phyloP scores from a whole-genome alignment of 257 asterid genomes.

The Solanum paucissectum region DNA sequence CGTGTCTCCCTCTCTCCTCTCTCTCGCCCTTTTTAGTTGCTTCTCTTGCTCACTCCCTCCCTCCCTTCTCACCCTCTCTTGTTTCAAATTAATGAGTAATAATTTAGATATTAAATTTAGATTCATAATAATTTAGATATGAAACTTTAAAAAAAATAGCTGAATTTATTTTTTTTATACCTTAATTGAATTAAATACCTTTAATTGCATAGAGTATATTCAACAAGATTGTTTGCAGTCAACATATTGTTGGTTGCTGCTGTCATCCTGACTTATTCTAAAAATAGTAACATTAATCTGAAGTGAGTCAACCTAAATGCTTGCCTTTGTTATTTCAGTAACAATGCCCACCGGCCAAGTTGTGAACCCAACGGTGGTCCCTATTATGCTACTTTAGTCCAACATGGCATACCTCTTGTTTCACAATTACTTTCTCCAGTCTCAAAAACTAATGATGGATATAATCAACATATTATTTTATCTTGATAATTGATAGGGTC shows the following conservation, averaged over 20 bases:
- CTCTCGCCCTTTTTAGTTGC: background rate
- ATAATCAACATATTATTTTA: too few relatives aligned
- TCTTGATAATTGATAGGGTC: too few relatives aligned
- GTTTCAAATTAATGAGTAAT: background rate
- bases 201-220: background rate
- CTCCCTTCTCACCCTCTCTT: background rate
- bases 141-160: fast-evolving
- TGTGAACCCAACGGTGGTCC: background rate
- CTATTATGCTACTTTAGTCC: background rate
- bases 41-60: background rate
- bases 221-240: background rate
- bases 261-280: background rate
- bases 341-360: background rate
- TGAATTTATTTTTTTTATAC: too few relatives aligned
- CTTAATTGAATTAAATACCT: background rate
- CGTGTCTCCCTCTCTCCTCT: background rate
- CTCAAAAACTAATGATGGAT: too few relatives aligned
- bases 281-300: background rate
- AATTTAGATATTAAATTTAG: too few relatives aligned
- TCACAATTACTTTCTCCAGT: background rate
- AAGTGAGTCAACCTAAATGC: background rate
- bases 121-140: background rate
- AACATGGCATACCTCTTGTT: background rate
- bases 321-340: background rate
- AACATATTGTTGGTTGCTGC: background rate